These are phyloP conservation scores for Pseudogymnoascus sp. DNA, from an alignment of 2,329 filamentous ascomycete species.

Conservation along the genomic window DNA sequence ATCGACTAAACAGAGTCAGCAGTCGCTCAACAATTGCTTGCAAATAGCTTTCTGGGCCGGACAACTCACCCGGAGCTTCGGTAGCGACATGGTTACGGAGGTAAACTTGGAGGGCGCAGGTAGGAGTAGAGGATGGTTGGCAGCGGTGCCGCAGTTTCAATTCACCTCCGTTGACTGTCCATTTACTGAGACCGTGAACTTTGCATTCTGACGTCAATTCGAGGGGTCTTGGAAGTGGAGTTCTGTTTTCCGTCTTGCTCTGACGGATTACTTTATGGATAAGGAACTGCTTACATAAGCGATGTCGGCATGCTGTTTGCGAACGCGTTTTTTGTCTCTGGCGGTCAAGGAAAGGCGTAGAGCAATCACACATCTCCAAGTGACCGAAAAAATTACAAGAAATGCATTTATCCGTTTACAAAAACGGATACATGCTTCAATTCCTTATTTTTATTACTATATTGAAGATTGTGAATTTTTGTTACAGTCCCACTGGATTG, in stretches of 20 bases:
- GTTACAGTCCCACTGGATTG: neutral
- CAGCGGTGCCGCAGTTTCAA: neutral
- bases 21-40: neutral
- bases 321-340: neutral
- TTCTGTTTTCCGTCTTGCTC: neutral
- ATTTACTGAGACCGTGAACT: neutral
- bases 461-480: neutral
- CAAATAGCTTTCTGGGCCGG: neutral
- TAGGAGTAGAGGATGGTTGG: neutral
- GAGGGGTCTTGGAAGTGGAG: slow-evolving; percentile 3
- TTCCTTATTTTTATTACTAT: neutral
- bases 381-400: neutral
- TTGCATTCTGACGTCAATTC: slow-evolving; percentile 7
- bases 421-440: neutral
- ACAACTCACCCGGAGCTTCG: neutral
- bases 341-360: neutral
- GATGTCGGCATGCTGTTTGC: neutral
- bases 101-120: neutral
- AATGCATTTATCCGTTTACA: neutral
- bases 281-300: neutral
- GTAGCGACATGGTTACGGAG: neutral
- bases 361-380: neutral
- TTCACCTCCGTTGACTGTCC: slow-evolving; percentile 6
- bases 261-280: slow-evolving; percentile 4
- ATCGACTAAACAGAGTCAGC: neutral